phyloP scores from a whole-genome alignment of 768 basidiomycete genomes.

The Hemileccinum impolitum region DNA sequence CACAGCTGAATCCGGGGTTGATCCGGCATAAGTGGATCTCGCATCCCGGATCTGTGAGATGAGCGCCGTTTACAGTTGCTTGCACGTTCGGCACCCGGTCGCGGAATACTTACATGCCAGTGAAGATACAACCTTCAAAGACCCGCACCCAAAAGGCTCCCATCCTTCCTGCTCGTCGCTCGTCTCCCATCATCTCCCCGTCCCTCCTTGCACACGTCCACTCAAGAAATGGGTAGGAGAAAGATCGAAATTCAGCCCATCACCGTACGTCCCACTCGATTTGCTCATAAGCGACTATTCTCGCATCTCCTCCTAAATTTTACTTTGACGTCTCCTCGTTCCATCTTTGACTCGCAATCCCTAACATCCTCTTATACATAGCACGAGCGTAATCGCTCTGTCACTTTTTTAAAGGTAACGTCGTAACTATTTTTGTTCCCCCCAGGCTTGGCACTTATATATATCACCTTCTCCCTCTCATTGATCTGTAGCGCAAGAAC shows the following conservation, averaged over 20 bases:
- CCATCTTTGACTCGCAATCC: constrained; percentile 31
- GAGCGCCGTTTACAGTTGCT: constrained; percentile 36
- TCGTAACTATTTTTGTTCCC: constrained; percentile 60
- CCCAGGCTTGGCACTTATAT: constrained; percentile 38
- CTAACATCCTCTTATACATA: constrained; percentile 47
- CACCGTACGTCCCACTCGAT: constrained; percentile 47
- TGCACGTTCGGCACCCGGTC: constrained; percentile 36
- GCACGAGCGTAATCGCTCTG: constrained; percentile 90
- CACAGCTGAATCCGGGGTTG: constrained; percentile 23
- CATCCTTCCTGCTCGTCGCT: constrained; percentile 22
- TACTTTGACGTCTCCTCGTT: constrained; percentile 22
- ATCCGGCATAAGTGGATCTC: constrained; percentile 25
- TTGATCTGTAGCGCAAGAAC: constrained; percentile 66
- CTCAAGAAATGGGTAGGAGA: constrained; percentile 59
- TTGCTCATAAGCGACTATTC: constrained; percentile 17
- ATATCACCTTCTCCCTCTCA: constrained; percentile 21
- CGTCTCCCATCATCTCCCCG: constrained; percentile 7
- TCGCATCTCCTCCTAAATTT: constrained; percentile 23
- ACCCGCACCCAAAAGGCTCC: constrained; percentile 32
- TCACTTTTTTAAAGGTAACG: constrained; percentile 84
- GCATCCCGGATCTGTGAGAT: constrained; percentile 30
- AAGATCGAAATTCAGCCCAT: constrained; percentile 85
- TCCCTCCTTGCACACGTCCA: not conserved
- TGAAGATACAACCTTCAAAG: constrained; percentile 34
- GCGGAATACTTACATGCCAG: constrained; percentile 38